These are phyloP conservation scores for Wickerhamomyces mucosus DNA, from an alignment of 805 yeast species.

Conservation along the genomic window DNA sequence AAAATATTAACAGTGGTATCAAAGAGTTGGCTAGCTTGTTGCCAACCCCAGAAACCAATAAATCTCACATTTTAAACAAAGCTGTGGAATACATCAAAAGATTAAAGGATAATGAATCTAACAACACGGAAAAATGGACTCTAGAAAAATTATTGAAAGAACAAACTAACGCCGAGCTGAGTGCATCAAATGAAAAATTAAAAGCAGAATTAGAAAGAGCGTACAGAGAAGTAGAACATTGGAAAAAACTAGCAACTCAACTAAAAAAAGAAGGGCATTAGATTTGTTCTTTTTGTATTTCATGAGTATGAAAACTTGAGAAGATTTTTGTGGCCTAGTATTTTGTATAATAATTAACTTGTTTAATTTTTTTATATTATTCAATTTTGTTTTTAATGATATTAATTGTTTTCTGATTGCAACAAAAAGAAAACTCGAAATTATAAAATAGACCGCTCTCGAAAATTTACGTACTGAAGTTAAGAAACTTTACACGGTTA, in stretches of 20 bases:
- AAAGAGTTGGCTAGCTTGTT: constrained; percentile 66
- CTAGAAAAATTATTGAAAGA: constrained; percentile 86
- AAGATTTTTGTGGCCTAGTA: too few relatives aligned
- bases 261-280: too few relatives aligned
- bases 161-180: constrained; percentile 81
- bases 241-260: constrained; percentile 52
- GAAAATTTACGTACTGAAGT: too few relatives aligned
- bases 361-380: too few relatives aligned
- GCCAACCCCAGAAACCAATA: constrained; percentile 80
- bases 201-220: constrained; percentile 85
- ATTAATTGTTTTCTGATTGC: too few relatives aligned
- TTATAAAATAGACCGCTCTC: too few relatives aligned
- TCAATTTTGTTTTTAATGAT: too few relatives aligned
- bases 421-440: too few relatives aligned
- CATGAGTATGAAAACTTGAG: too few relatives aligned
- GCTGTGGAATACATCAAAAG: constrained; percentile 88
- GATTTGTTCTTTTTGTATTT: too few relatives aligned
- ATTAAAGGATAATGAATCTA: constrained; percentile 81
- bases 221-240: constrained; percentile 81
- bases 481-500: too few relatives aligned
- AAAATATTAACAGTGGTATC: constrained; percentile 81
- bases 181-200: constrained; percentile 78
- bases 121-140: constrained; percentile 90
- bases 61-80: constrained; percentile 79
- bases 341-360: too few relatives aligned